Evolutionary conservation across 305 asterid genomes (phyloP), one percentile per base, ranked within the genome.

Genomic region (Fraxinus nigra): DNA sequence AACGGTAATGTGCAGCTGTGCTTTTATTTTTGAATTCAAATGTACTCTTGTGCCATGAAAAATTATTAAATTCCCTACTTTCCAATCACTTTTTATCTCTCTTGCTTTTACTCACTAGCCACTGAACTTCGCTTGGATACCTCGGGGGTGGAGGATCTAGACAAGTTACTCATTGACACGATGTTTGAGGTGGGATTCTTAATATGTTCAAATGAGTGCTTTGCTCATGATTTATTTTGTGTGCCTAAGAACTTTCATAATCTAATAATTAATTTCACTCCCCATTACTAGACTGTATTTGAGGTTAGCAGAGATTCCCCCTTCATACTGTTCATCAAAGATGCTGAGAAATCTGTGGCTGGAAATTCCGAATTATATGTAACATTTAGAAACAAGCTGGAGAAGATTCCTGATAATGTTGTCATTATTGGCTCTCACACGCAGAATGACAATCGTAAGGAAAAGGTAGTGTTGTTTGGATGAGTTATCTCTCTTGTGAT

Each of bases 281-380:
- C 87, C 34, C 80, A 51, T 85, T 83, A 51, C 78, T 83, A 95
- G 99, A 91, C 90, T 43, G 92, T 94, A 51, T 90, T 83, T 84
- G 88, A 85, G 74, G 96, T 85, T 82, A 95, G 99, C 87, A 89
- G 91, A 85, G 90, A 91, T 74, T 86, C 90, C 85, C 98, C 97
- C 63, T 90, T 95, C 82, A 90, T 95, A 85, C 89, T 95, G 89
- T 95, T 92, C 81, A 87, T 95, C 90, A 95, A 92, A 92, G 98
- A 95, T 84, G 93, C 95, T 32, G 99, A 95, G 86, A 95, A 94
- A 87, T 92, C 95, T 75, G 88, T 95, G 89, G 90, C 92, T 0
- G 97, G 96, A 65, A 92, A 82, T 86, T 84, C 95, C 24, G 99
- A 92, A 85, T 87, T 92, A 1, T 89, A 87, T 79, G 80, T 89